Percentiles rank a stretch among this genome's conserved stretches.
phyloP scores from a whole-genome alignment of 2,329 filamentous ascomycete genomes.

The Stenocarpella maydis region DNA sequence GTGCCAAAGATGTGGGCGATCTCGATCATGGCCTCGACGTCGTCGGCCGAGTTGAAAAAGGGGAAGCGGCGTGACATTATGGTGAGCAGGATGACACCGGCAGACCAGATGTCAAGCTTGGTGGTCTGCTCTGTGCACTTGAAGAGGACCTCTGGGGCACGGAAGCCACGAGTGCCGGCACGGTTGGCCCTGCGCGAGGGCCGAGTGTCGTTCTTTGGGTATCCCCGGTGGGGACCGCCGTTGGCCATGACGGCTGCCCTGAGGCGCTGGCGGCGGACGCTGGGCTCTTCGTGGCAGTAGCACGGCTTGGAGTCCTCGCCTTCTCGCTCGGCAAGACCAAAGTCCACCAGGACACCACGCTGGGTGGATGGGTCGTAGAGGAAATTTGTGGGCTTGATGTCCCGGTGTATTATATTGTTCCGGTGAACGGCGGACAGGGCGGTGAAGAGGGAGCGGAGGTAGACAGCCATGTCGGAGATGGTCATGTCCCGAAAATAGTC shows the following conservation, averaged over 20 bases:
- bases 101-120: conserved; percentile 96
- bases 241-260: conserved; percentile 66
- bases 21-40: conserved; percentile 97
- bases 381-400: conserved; percentile 98
- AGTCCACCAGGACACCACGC: conserved; percentile 95
- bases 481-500: conserved; percentile 93
- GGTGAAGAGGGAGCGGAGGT: conserved; percentile 87
- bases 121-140: conserved; percentile 96
- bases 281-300: conserved; percentile 74
- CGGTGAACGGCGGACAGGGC: conserved; percentile 85
- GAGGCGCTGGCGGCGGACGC: conserved; percentile 68
- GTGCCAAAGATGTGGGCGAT: conserved; percentile 94
- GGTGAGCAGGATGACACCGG: conserved; percentile 95
- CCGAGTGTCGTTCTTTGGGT: conserved; percentile 88
- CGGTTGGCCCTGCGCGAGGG: conserved; percentile 91
- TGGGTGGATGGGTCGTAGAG: conserved; percentile 84
- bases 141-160: conserved; percentile 93
- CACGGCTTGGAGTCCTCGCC: conserved; percentile 82
- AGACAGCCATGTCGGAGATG: conserved; percentile 84
- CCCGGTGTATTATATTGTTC: conserved; percentile 86
- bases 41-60: conserved; percentile 98
- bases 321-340: conserved; percentile 91
- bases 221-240: conserved; percentile 67
- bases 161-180: conserved; percentile 93
- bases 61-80: conserved; percentile 92